A percentile compares a stretch with the other conserved stretches of the same genome.
Evolutionary conservation across 805 yeast genomes (phyloP).

Genomic region (Priceomyces castillae): DNA sequence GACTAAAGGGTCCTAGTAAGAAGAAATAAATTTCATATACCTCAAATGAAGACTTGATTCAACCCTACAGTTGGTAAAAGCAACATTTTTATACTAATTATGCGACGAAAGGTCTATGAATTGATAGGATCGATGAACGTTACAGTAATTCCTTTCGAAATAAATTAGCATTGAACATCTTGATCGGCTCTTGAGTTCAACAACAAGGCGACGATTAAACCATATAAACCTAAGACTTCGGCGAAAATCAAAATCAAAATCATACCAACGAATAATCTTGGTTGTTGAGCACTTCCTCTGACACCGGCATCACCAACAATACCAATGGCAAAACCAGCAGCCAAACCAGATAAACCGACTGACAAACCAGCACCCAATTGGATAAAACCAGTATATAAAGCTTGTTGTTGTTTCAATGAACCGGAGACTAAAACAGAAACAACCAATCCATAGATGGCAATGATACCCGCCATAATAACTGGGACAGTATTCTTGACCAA

Average conservation of each 20-base stretch:
- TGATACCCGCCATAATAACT: slow-evolving; percentile 99
- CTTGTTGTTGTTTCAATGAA: slow-evolving; percentile 84
- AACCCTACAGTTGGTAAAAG: neutral
- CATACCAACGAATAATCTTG: slow-evolving; percentile 98
- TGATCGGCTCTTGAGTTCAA: slow-evolving; percentile 87
- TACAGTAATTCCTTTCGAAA: neutral
- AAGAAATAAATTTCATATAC: neutral
- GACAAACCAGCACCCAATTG: slow-evolving; percentile 98
- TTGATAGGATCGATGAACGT: neutral
- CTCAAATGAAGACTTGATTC: neutral
- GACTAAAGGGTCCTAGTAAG: neutral
- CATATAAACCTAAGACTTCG: slow-evolving; percentile 97
- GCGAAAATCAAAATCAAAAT: slow-evolving; percentile 97
- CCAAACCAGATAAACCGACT: slow-evolving; percentile 95
- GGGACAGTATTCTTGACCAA: slow-evolving; percentile 92
- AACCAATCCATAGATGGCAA: slow-evolving; percentile 96
- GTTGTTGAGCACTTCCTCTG: slow-evolving; percentile 97
- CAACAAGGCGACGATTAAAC: slow-evolving; percentile 95
- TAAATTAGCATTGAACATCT: neutral
- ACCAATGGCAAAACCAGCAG: slow-evolving; percentile 99
- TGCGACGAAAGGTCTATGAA: slow-evolving; percentile 3
- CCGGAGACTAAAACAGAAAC: slow-evolving; percentile 93
- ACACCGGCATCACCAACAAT: slow-evolving; percentile 99
- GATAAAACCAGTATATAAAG: slow-evolving; percentile 94
- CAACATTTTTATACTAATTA: neutral